Conservation (phyloP, 2,329 filamentous ascomycete genomes). For the Aurifilum marmelostoma region DNA sequence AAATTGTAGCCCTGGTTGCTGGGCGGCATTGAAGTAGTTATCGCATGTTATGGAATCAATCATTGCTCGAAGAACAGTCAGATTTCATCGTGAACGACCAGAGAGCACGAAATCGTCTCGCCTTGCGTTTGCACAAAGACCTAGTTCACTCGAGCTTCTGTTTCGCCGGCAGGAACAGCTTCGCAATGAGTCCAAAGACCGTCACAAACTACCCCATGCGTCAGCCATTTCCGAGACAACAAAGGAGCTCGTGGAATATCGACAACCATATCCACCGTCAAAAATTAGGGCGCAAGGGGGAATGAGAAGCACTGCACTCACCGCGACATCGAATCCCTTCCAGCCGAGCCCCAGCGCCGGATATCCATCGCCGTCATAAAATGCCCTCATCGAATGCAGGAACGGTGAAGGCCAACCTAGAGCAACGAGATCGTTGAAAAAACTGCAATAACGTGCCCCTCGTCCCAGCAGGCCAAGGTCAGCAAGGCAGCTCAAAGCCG, state of each 20-base stretch:
- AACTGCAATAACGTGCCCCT: conserved; percentile 3
- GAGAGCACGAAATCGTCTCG: no score
- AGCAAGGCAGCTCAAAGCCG: not conserved
- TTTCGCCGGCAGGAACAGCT: conserved; percentile 16
- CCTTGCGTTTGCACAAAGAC: not conserved
- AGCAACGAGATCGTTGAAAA: conserved; percentile 14
- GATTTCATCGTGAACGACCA: no score
- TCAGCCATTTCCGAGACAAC: no score
- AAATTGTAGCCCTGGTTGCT: no score
- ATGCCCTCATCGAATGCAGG: conserved; percentile 16
- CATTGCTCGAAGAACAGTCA: no score
- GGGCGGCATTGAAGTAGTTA: no score
- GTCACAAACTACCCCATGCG: conserved; percentile 14
- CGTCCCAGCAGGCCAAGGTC: not conserved
- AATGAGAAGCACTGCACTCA: conserved; percentile 8
- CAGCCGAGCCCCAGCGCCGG: conserved; percentile 16
- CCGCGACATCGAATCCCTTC: conserved; percentile 13
- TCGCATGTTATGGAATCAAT: no score
- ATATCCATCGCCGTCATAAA: conserved; percentile 20
- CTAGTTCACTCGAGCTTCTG: conserved; percentile 11
- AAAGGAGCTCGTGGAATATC: no score
- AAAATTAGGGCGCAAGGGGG: not conserved
- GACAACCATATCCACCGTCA: no score
- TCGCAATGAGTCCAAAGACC: conserved; percentile 20
- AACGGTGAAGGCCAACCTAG: not conserved